Evolutionary conservation across 768 basidiomycete genomes (phyloP), one percentile per base, ranked within the genome.

Genomic region (Termitomyces eurrhizus): DNA sequence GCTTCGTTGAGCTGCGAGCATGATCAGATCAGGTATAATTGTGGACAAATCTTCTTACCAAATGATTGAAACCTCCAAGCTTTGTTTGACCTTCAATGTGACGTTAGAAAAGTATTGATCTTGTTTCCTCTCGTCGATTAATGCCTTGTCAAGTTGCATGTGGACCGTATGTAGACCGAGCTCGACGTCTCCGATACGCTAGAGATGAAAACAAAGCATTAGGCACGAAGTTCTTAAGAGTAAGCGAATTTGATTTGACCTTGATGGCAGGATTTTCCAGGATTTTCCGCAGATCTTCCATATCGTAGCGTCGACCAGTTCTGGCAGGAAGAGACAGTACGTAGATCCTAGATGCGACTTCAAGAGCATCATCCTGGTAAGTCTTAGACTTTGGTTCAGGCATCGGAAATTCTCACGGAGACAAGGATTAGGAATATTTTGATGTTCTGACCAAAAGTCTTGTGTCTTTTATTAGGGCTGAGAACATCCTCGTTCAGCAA

Each of bases 401-500:
- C n/a, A n/a, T n/a, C n/a, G n/a, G n/a, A n/a, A n/a, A n/a, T n/a
- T n/a, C n/a, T n/a, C n/a, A n/a, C n/a, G n/a, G n/a, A n/a, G n/a
- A n/a, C n/a, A n/a, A n/a, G n/a, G n/a, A n/a, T n/a, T n/a, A n/a
- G n/a, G n/a, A n/a, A n/a, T n/a, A n/a, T n/a, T n/a, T n/a, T n/a
- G n/a, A n/a, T n/a, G n/a, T n/a, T n/a, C n/a, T n/a, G n/a, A n/a
- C n/a, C n/a, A n/a, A n/a, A n/a, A n/a, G n/a, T n/a, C n/a, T n/a
- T n/a, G n/a, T n/a, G n/a, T n/a, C n/a, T n/a, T n/a, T n/a, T n/a
- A n/a, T n/a, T n/a, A 98, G 97, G 74, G 93, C 94, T 18, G 96
- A 98, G 74, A 98, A 97, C 69, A 95, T 99, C 68, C 84, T 98
- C 14, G 93, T 98, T 18, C 94, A 98, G 70, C 87, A 85, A 66